Percentiles rank a stretch among this genome's conserved stretches.
phyloP scores from a whole-genome alignment of 345 rosid species.

The Bruguiera sexangula region DNA sequence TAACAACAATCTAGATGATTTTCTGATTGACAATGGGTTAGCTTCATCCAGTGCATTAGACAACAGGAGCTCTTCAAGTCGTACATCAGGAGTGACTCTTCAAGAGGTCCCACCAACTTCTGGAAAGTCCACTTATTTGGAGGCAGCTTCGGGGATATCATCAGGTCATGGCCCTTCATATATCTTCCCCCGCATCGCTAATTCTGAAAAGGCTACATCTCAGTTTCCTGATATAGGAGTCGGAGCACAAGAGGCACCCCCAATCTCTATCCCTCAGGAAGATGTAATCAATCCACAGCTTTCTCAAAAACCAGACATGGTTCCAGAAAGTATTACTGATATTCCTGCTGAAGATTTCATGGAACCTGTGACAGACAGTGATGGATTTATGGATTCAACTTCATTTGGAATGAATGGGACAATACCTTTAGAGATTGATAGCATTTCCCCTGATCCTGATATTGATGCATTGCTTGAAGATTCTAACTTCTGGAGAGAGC shows the following conservation, averaged over 20 bases:
- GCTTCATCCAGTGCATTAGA: constrained; percentile 45
- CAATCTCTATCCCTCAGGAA: constrained; percentile 40
- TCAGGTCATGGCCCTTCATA: constrained; percentile 33
- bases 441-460: constrained; percentile 54
- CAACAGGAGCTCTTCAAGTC: constrained; percentile 43
- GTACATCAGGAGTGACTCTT: constrained; percentile 62
- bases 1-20: constrained; percentile 42
- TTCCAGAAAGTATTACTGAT: constrained; percentile 44
- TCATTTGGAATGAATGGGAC: constrained; percentile 40
- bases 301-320: constrained; percentile 44
- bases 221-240: constrained; percentile 47
- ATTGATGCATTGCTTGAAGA: constrained; percentile 55
- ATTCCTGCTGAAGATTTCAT: constrained; percentile 39
- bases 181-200: constrained; percentile 32
- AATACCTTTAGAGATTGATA: constrained; percentile 51
- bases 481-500: constrained; percentile 55
- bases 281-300: constrained; percentile 45
- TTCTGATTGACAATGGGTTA: constrained; percentile 45
- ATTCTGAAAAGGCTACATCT: constrained; percentile 45
- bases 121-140: constrained; percentile 28
- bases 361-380: constrained; percentile 37
- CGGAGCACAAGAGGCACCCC: constrained; percentile 39
- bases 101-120: constrained; percentile 70
- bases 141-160: constrained; percentile 29
- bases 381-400: constrained; percentile 46